Evolutionary conservation across 129 eudicot species (phyloP).

Genomic region (Gnaphalium uliginosum): DNA sequence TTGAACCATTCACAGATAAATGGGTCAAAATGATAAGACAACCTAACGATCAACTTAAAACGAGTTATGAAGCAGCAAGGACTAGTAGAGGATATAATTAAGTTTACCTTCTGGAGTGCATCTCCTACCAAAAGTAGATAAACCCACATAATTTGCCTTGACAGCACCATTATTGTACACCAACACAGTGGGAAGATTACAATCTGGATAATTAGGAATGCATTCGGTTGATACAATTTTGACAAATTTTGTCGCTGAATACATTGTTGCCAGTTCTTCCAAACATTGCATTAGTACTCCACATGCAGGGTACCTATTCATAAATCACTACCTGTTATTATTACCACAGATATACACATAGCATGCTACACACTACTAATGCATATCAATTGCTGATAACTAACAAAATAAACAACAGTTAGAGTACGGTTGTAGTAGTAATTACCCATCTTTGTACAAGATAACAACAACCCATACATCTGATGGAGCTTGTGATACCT

Average conservation of each 20-base stretch:
- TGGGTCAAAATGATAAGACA: background rate
- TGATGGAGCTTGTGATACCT: constrained; percentile 93
- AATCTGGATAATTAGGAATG: constrained; percentile 93
- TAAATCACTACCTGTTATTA: constrained; percentile 7
- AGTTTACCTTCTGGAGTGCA: constrained; percentile 94
- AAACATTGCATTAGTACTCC: constrained; percentile 68
- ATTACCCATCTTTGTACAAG: constrained; percentile 86
- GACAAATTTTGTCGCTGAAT: constrained; percentile 91
- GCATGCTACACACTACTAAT: background rate
- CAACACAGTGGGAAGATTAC: constrained; percentile 89
- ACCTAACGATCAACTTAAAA: constrained; percentile 1
- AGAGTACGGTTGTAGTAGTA: background rate
- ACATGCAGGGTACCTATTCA: constrained; percentile 69
- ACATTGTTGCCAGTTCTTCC: constrained; percentile 78
- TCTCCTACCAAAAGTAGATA: constrained; percentile 72
- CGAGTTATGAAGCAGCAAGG: background rate
- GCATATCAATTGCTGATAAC: constrained; percentile 5
- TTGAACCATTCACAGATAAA: background rate
- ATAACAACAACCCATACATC: constrained; percentile 92
- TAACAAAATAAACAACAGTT: background rate
- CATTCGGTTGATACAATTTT: constrained; percentile 91
- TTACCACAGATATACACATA: background rate
- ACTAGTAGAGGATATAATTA: background rate
- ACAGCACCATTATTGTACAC: constrained; percentile 86
- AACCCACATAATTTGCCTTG: constrained; percentile 86